phyloP scores from a whole-genome alignment of 2,329 filamentous ascomycete species.

The Beauveria caledonica region DNA sequence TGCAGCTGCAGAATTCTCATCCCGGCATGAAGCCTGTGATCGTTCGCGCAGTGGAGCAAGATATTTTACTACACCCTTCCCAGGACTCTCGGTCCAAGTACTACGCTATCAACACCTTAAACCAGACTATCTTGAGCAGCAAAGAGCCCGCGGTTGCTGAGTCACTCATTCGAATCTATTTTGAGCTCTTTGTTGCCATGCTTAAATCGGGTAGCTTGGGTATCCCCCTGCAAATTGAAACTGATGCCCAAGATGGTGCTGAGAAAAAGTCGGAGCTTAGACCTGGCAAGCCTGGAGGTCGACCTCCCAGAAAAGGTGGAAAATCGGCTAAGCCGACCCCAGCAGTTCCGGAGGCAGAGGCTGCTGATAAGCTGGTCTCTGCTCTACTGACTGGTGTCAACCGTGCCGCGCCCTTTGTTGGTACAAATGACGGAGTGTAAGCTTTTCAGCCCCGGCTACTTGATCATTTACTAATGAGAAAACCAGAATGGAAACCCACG shows the following conservation, averaged over 20 bases:
- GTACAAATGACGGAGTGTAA: slow-evolving; percentile 66
- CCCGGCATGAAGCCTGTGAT: slow-evolving; percentile 91
- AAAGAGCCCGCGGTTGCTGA: slow-evolving; percentile 77
- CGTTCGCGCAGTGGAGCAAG: slow-evolving; percentile 75
- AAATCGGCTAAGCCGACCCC: slow-evolving; percentile 20
- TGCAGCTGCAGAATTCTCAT: slow-evolving; percentile 82
- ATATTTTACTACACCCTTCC: slow-evolving; percentile 77
- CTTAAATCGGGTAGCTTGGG: slow-evolving; percentile 52
- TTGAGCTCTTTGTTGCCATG: slow-evolving; percentile 75
- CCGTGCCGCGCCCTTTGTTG: slow-evolving; percentile 87
- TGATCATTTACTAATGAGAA: slow-evolving; percentile 3
- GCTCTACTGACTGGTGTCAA: slow-evolving; percentile 91
- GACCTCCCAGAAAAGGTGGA: slow-evolving; percentile 19
- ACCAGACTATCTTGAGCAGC: slow-evolving; percentile 85
- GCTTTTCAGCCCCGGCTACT: slow-evolving; percentile 19
- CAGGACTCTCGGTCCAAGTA: slow-evolving; percentile 88
- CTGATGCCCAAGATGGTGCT: slow-evolving; percentile 28
- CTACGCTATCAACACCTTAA: slow-evolving; percentile 92
- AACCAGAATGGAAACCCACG: slow-evolving; percentile 68
- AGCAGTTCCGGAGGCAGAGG: slow-evolving; percentile 54
- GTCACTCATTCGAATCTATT: slow-evolving; percentile 82
- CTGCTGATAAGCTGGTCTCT: slow-evolving; percentile 81
- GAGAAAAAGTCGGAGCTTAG: slow-evolving; percentile 11
- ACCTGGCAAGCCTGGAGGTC: slow-evolving; percentile 9
- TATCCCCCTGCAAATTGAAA: slow-evolving; percentile 37